Evolutionary conservation across 495 filamentous ascomycete species (phyloP), one percentile per base, ranked within the genome.

Genomic region (Neohortaea acidophila): DNA sequence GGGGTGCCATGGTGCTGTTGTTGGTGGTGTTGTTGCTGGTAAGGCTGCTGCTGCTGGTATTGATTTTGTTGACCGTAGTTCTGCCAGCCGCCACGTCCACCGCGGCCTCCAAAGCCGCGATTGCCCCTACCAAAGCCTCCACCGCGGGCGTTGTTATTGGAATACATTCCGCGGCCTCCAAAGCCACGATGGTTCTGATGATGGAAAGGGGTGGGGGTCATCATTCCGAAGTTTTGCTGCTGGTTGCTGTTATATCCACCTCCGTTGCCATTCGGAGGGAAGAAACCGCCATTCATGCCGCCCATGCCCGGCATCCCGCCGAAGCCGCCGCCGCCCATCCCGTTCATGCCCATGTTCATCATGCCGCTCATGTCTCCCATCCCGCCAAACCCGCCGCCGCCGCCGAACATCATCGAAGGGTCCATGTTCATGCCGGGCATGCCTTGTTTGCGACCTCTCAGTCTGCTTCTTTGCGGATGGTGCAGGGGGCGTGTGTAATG

Each of bases 391-490:
- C 55, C 56, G 58, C 70, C 67, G 52, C 76, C 87, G 42, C 79
- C 81, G 59, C 79, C 77, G 70, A 81, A 82, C 79, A 91, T 87
- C 58, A 89, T 81, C 59, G 86, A 86, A 51, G 80, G 81, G 67
- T 84, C 81, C 79, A 93, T 84, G 55, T 64, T 65, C 76, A 86
- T 83, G 54, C 73, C 75, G 45, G 73, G 65, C 77, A 84, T 84
- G 50, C 70, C 80, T 81, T 40, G 19, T 15, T 9, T 5, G 17
- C 11, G n/a, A 38, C 43, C 23, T 24, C 30, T 45, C 32, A 45
- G 43, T 31, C 39, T 41, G 29, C 21, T 35, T 24, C 28, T 25
- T 12, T 15, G 24, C 22, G 38, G 17, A 19, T 26, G 14, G 29
- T 33, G 13, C 25, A 30, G 21, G 28, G 34, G 14, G 29, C 14